phyloP scores from a whole-genome alignment of 768 basidiomycete species.

The Suillus americanus region DNA sequence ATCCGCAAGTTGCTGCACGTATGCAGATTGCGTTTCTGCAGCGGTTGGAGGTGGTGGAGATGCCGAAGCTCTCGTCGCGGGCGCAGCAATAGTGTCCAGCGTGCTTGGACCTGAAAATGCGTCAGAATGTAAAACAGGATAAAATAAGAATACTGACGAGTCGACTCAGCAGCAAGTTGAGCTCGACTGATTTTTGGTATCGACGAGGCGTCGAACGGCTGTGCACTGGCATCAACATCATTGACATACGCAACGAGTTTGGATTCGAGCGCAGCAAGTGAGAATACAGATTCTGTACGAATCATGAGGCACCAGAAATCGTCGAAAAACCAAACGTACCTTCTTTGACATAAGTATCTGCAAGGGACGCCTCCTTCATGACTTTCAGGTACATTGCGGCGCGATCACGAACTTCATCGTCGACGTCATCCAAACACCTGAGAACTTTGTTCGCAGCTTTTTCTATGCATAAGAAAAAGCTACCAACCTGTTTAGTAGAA shows the following conservation, averaged over 20 bases:
- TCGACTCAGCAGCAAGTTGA: slow-evolving; percentile 86
- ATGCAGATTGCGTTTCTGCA: slow-evolving; percentile 86
- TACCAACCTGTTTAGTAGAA: slow-evolving; percentile 75
- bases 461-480: neutral
- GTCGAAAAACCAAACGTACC: slow-evolving; percentile 48
- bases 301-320: neutral
- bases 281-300: slow-evolving; percentile 87
- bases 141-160: slow-evolving; percentile 53
- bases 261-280: slow-evolving; percentile 83
- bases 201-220: slow-evolving; percentile 80
- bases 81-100: slow-evolving; percentile 80
- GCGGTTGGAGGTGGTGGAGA: slow-evolving; percentile 77
- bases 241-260: slow-evolving; percentile 94
- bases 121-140: slow-evolving; percentile 14
- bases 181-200: slow-evolving; percentile 94
- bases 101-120: slow-evolving; percentile 70
- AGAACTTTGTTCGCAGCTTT: neutral
- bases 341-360: slow-evolving; percentile 88
- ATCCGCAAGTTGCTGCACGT: slow-evolving; percentile 79
- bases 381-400: slow-evolving; percentile 92
- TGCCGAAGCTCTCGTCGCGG: slow-evolving; percentile 54
- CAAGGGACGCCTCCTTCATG: slow-evolving; percentile 75
- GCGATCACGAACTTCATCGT: slow-evolving; percentile 98
- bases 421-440: slow-evolving; percentile 96
- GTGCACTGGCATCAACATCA: slow-evolving; percentile 64